Evolutionary conservation across 129 eudicot genomes (phyloP), one percentile per base, ranked within the genome.

Genomic region (Logfia minima): DNA sequence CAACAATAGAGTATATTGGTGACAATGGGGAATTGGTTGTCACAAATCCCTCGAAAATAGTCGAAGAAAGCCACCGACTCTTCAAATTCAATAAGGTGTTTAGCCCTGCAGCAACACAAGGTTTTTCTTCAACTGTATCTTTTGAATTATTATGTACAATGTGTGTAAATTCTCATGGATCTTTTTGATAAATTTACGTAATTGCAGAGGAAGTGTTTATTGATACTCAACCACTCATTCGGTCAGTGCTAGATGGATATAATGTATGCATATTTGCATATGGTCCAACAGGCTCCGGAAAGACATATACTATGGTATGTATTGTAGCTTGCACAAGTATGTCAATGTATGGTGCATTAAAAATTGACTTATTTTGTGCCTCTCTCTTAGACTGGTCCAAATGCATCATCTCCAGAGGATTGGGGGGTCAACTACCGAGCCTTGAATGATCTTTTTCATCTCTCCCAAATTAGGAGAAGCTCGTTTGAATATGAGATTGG

Each of bases 371-470:
- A 1, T 75, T 31, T 72, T 51, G 13, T 39, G 22, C 16, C 5
- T 71, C 37, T 80, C 23, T 74, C 32, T 21, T 83, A 90, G 98
- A 85, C 83, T 39, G 98, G 98, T 32, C 96, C 96, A 6, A 83
- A 76, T 82, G 18, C 71, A 70, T 77, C 93, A 66, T 86, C 94
- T 51, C 82, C 73, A 45, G 89, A 79, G 80, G 84, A 90, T 26
- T 92, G 98, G 98, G 98, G 98, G 23, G 94, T 92, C 79, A 92
- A 92, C 77, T 92, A 92, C 66, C 89, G 96, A 59, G 98, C 98
- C 41, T 79, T 92, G 28, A 85, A 92, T 77, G 96, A 92, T 70
- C 88, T 92, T 28, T 92, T 92, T 77, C 86, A 77, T 71, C 79
- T 92, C 79, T 88, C 98, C 0, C 89, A 88, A 82, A 78, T 82